Percentiles rank a stretch among this genome's conserved stretches.
phyloP scores from a whole-genome alignment of 352 stramenopile species.

The Phytophthora chlamydospora region DNA sequence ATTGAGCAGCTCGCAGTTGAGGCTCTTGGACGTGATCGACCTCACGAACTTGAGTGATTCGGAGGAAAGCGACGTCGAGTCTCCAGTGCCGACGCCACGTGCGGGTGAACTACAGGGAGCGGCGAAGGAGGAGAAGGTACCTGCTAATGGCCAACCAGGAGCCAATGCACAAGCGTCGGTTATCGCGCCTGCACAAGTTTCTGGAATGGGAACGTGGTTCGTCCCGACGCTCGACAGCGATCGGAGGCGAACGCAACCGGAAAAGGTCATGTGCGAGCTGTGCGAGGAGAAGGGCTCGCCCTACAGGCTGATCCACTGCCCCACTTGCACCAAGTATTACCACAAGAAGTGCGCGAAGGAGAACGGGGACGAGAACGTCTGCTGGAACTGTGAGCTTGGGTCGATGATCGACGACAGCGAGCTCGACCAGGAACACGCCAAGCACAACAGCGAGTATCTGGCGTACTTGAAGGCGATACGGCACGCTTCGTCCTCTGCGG shows the following conservation, averaged over 20 bases:
- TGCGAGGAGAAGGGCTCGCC: constrained; percentile 56
- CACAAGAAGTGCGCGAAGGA: constrained; percentile 75
- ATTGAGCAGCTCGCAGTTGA: constrained; percentile 34
- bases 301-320: constrained; percentile 47
- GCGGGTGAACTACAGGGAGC: constrained; percentile 1
- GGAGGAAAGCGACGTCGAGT: constrained; percentile 43
- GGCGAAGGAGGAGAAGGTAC: not conserved
- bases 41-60: constrained; percentile 67
- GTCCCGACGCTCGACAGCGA: constrained; percentile 28
- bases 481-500: constrained; percentile 20
- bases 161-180: not conserved
- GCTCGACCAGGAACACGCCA: constrained; percentile 56
- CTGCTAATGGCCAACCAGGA: constrained; percentile 1
- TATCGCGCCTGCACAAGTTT: not conserved
- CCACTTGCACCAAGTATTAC: constrained; percentile 67
- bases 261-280: constrained; percentile 56
- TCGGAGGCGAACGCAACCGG: constrained; percentile 36
- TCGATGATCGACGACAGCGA: constrained; percentile 82
- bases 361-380: constrained; percentile 70
- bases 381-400: constrained; percentile 79
- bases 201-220: constrained; percentile 25
- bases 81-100: constrained; percentile 12
- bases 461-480: constrained; percentile 57
- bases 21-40: constrained; percentile 64
- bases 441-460: constrained; percentile 50